Conservation (phyloP, 805 yeast genomes). For the Vanderwaltozyma yarrowii region DNA sequence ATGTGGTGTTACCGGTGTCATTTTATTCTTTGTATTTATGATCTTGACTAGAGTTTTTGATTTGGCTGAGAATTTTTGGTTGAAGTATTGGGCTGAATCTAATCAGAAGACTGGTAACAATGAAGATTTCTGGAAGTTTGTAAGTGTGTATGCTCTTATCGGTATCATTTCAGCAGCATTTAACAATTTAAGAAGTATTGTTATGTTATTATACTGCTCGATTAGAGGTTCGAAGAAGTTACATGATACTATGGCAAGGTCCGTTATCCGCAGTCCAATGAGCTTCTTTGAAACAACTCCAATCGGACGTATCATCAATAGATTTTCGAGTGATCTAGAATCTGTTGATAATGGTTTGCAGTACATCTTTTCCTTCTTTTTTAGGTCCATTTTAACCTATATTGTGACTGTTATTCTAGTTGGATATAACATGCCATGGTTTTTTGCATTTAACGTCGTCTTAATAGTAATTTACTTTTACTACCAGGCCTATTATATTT, state of each 20-base stretch:
- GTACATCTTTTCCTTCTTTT: constrained; percentile 39
- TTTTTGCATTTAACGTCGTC: constrained; percentile 35
- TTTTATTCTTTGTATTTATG: constrained; percentile 30
- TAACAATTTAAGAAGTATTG: constrained; percentile 35
- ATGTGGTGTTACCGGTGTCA: constrained; percentile 43
- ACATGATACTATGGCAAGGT: constrained; percentile 46
- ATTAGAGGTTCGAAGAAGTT: constrained; percentile 45
- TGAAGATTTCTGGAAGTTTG: constrained; percentile 35
- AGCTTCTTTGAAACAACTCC: constrained; percentile 62
- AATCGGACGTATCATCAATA: constrained; percentile 51
- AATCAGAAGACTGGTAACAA: constrained; percentile 35
- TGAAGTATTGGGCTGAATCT: constrained; percentile 59
- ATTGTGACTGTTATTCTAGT: constrained; percentile 43
- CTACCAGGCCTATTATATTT: constrained; percentile 60
- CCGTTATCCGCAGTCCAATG: constrained; percentile 53
- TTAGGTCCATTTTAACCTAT: constrained; percentile 36
- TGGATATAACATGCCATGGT: constrained; percentile 44
- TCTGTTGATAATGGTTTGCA: constrained; percentile 49
- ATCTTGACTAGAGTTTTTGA: constrained; percentile 30
- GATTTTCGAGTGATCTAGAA: constrained; percentile 55
- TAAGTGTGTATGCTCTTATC: constrained; percentile 44
- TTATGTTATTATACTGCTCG: constrained; percentile 44
- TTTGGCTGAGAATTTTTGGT: constrained; percentile 47
- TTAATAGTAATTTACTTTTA: constrained; percentile 49
- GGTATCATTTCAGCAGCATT: constrained; percentile 45